phyloP scores from a whole-genome alignment of 2,329 filamentous ascomycete species.

The Phialocephala sp. region DNA sequence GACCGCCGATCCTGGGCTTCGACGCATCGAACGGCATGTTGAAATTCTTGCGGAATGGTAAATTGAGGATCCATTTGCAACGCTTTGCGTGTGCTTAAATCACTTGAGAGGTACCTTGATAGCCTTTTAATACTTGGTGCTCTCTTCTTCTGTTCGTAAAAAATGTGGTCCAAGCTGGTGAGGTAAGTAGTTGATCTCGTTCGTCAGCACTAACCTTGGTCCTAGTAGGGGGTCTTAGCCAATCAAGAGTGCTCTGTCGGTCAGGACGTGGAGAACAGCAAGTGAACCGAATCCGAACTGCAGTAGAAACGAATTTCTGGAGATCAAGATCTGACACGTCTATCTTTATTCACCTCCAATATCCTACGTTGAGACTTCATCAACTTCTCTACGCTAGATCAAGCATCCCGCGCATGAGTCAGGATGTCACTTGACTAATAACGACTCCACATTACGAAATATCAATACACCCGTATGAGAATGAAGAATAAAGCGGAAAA shows the following conservation, averaged over 20 bases:
- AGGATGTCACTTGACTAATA: too few relatives aligned
- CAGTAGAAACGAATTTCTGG: not conserved
- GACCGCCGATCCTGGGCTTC: slow-evolving; percentile 25
- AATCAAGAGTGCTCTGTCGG: not conserved
- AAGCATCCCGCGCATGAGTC: too few relatives aligned
- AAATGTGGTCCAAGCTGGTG: too few relatives aligned
- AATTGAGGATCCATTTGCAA: slow-evolving; percentile 10
- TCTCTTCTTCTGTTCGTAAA: too few relatives aligned
- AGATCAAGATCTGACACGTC: too few relatives aligned
- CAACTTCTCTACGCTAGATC: too few relatives aligned
- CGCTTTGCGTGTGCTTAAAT: not conserved
- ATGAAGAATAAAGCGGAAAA: too few relatives aligned
- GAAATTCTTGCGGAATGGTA: slow-evolving; percentile 7
- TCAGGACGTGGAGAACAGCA: not conserved
- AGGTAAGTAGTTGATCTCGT: not conserved
- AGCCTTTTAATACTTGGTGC: too few relatives aligned
- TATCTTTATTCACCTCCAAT: too few relatives aligned
- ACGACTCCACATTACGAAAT: too few relatives aligned
- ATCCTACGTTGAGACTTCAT: too few relatives aligned
- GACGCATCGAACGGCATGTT: slow-evolving; percentile 9
- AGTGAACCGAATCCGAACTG: not conserved
- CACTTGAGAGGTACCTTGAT: not conserved
- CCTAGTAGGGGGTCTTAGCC: not conserved
- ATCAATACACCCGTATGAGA: too few relatives aligned
- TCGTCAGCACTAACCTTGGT: not conserved